phyloP scores from a whole-genome alignment of 1,284 basidiomycete species.

The Pseudozyma pruni region DNA sequence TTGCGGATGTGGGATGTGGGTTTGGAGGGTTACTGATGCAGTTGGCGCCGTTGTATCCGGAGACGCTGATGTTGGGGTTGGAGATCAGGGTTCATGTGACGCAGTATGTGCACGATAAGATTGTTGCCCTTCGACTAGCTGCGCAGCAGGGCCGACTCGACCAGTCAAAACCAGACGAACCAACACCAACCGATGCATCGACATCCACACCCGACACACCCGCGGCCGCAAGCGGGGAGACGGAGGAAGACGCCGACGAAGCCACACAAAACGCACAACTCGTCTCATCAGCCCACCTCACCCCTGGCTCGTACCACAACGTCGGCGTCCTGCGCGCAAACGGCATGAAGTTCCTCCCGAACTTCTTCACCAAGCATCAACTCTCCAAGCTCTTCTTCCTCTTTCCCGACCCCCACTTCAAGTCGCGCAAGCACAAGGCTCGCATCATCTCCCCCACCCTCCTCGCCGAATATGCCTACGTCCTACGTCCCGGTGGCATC shows the following conservation, averaged over 20 bases:
- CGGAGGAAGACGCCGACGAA: slow-evolving; percentile 64
- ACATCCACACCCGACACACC: neutral
- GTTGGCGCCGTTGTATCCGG: slow-evolving; percentile 89
- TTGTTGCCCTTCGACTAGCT: slow-evolving; percentile 79
- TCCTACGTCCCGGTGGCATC: slow-evolving; percentile 88
- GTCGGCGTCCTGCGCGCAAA: slow-evolving; percentile 94
- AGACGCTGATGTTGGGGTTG: slow-evolving; percentile 94
- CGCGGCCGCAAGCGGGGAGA: slow-evolving; percentile 15
- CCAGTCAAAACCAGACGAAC: neutral
- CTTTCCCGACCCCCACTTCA: slow-evolving; percentile 99
- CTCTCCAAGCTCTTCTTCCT: slow-evolving; percentile 88
- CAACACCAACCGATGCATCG: neutral
- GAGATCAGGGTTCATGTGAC: slow-evolving; percentile 97
- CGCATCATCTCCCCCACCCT: slow-evolving; percentile 93
- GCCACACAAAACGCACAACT: slow-evolving; percentile 26
- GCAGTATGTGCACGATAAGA: slow-evolving; percentile 94
- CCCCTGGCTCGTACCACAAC: slow-evolving; percentile 79
- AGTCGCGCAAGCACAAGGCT: slow-evolving; percentile 95
- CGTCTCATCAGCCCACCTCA: slow-evolving; percentile 47
- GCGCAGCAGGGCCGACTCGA: slow-evolving; percentile 64
- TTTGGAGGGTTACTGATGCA: slow-evolving; percentile 94
- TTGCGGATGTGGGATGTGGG: slow-evolving; percentile 96
- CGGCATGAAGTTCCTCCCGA: slow-evolving; percentile 98
- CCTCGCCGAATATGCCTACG: slow-evolving; percentile 90
- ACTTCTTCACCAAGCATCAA: slow-evolving; percentile 92